phyloP scores from a whole-genome alignment of 805 yeast species.

The Danielia oregonensis region DNA sequence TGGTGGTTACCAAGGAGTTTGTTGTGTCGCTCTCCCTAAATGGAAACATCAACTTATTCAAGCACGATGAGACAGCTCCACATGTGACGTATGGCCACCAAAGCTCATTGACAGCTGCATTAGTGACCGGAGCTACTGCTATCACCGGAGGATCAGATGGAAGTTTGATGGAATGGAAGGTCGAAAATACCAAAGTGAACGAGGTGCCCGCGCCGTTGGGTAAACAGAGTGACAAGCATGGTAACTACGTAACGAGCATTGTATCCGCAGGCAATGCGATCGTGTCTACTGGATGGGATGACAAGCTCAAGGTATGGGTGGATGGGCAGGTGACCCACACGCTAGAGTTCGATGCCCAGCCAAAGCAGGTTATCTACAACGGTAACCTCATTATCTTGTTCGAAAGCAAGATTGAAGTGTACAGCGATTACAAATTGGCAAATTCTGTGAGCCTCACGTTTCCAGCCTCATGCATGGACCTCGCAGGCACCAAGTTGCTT shows the following conservation, averaged over 20 bases:
- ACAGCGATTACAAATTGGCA: conserved; percentile 9
- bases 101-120: conserved; percentile 62
- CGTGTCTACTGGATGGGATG: conserved; percentile 85
- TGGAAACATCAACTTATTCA: conserved; percentile 68
- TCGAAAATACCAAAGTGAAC: conserved; percentile 13
- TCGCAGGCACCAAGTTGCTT: conserved; percentile 20
- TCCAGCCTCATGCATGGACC: conserved; percentile 20
- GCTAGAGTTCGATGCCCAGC: conserved; percentile 26
- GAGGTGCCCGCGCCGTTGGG: conserved; percentile 33
- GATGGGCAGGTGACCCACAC: conserved; percentile 11
- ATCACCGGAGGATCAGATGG: conserved; percentile 85
- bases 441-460: conserved; percentile 19
- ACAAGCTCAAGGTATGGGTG: conserved; percentile 49
- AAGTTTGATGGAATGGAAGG: conserved; percentile 56
- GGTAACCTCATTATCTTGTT: conserved; percentile 27
- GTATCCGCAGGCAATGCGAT: conserved; percentile 20
- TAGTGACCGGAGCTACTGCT: conserved; percentile 21
- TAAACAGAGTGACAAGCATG: conserved; percentile 44
- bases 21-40: conserved; percentile 64
- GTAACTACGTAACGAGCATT: conserved; percentile 63
- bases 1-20: conserved; percentile 57
- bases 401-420: conserved; percentile 28
- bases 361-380: conserved; percentile 30
- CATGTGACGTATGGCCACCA: conserved; percentile 67
- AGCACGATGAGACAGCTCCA: conserved; percentile 25